A percentile compares a stretch with the other conserved stretches of the same genome.
These are phyloP conservation scores for Diospyros kaki DNA, from an alignment of 148 eudicot genomes.

Conservation along the genomic window DNA sequence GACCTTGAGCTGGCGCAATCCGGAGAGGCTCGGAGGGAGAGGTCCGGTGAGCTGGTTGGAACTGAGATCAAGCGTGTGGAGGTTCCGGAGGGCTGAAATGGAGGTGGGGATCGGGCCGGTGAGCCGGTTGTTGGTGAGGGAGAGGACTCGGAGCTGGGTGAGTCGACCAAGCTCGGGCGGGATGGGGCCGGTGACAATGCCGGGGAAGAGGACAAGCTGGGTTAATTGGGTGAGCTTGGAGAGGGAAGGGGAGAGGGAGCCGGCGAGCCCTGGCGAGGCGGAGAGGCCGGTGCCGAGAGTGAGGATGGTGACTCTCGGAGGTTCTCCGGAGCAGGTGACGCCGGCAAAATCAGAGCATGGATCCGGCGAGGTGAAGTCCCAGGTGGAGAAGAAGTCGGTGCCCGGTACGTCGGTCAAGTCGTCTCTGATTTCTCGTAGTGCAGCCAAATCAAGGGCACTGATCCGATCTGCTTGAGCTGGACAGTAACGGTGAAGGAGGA, in stretches of 20 bases:
- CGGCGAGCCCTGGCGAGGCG: slow-evolving; percentile 51
- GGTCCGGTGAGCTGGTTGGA: slow-evolving; percentile 50
- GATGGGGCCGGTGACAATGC: slow-evolving; percentile 63
- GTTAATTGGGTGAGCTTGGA: slow-evolving; percentile 41
- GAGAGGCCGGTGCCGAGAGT: slow-evolving; percentile 52
- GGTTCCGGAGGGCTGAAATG: slow-evolving; percentile 24
- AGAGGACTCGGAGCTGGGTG: slow-evolving; percentile 36
- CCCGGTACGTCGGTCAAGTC: slow-evolving; percentile 33
- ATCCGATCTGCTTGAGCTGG: slow-evolving; percentile 7
- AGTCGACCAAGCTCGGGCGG: slow-evolving; percentile 39
- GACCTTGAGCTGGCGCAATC: slow-evolving; percentile 26
- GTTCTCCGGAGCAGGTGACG: slow-evolving; percentile 31
- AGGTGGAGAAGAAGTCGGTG: slow-evolving; percentile 51
- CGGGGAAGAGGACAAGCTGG: slow-evolving; percentile 60
- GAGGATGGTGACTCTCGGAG: slow-evolving; percentile 37
- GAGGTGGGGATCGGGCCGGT: slow-evolving; percentile 49
- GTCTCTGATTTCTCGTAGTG: slow-evolving; percentile 33
- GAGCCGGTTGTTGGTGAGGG: slow-evolving; percentile 53
- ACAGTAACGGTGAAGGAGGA: neutral
- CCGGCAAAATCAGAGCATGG: slow-evolving; percentile 49
- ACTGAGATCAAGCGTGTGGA: slow-evolving; percentile 64
- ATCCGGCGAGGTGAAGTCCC: slow-evolving; percentile 50
- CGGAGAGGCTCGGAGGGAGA: slow-evolving; percentile 31
- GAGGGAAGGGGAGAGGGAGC: slow-evolving; percentile 38
- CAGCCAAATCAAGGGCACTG: slow-evolving; percentile 29